Evolutionary conservation across 164 flowering plant genomes (phyloP).

Genomic region (Piper longum): DNA sequence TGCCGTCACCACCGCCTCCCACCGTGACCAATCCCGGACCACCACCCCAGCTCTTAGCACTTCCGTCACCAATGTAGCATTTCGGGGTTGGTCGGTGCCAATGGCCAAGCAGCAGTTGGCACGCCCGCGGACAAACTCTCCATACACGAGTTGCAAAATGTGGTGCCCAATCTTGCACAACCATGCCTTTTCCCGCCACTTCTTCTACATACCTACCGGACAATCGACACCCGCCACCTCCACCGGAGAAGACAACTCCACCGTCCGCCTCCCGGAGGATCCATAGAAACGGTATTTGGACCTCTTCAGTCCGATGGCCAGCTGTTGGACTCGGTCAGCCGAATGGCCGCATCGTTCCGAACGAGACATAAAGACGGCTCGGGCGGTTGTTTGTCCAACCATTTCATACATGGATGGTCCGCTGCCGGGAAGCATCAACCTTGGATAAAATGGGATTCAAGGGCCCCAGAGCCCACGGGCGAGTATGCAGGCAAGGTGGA

Average conservation of each 20-base stretch:
- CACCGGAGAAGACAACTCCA: slow-evolving; percentile 13
- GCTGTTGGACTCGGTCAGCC: slow-evolving; percentile 28
- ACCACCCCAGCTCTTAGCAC: slow-evolving; percentile 29
- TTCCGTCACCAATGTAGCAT: slow-evolving; percentile 26
- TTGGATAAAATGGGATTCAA: slow-evolving; percentile 9
- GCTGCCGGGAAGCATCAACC: slow-evolving; percentile 15
- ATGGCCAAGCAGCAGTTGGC: slow-evolving; percentile 62
- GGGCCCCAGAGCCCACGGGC: slow-evolving; percentile 50
- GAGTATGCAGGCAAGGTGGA: slow-evolving; percentile 12
- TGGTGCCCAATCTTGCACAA: slow-evolving; percentile 43
- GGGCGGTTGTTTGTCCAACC: slow-evolving; percentile 39
- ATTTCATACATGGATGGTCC: slow-evolving; percentile 19
- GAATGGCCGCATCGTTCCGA: slow-evolving; percentile 38
- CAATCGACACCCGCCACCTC: slow-evolving; percentile 7
- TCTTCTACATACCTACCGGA: slow-evolving; percentile 40
- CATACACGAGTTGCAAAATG: slow-evolving; percentile 40
- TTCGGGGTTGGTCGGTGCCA: slow-evolving; percentile 72
- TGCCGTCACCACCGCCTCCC: slow-evolving; percentile 8
- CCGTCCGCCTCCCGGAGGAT: slow-evolving; percentile 48
- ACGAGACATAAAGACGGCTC: slow-evolving; percentile 37
- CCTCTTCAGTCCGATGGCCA: slow-evolving; percentile 36
- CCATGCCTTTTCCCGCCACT: slow-evolving; percentile 19
- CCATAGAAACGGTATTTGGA: slow-evolving; percentile 50
- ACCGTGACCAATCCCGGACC: slow-evolving; percentile 27
- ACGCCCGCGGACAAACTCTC: slow-evolving; percentile 40